These are phyloP conservation scores for Suaeda aralocaspica DNA, from an alignment of 148 eudicot genomes.

Conservation along the genomic window DNA sequence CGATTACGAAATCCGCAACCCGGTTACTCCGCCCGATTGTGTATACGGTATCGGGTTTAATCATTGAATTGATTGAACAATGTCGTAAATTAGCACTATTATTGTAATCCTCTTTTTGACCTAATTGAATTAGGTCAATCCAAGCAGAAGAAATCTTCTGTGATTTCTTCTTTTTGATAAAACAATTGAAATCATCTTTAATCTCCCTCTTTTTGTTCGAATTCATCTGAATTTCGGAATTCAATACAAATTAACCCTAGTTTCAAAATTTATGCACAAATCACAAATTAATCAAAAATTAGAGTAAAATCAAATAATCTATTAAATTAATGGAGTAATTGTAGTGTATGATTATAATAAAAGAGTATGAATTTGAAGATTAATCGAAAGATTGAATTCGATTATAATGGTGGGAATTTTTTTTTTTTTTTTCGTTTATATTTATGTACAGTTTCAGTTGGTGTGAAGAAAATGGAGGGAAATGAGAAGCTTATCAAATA, in stretches of 20 bases:
- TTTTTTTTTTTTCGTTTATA: too few relatives aligned
- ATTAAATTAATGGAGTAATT: neutral
- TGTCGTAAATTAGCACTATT: conserved; percentile 1
- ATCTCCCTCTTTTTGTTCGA: conserved; percentile 13
- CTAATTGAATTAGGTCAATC: conserved; percentile 31
- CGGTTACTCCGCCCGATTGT: conserved; percentile 55
- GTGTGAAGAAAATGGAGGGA: too few relatives aligned
- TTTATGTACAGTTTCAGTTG: too few relatives aligned
- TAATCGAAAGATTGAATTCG: too few relatives aligned
- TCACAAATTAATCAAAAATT: neutral
- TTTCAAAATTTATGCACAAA: neutral
- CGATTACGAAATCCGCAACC: conserved; percentile 42
- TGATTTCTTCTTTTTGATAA: conserved; percentile 13
- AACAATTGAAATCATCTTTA: conserved; percentile 2
- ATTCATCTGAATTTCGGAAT: neutral
- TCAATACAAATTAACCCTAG: neutral
- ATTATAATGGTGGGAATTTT: too few relatives aligned
- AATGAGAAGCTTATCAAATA: too few relatives aligned
- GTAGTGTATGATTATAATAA: neutral
- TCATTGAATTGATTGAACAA: conserved; percentile 23
- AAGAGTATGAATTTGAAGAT: neutral
- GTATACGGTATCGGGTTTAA: conserved; percentile 40
- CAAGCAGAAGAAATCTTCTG: conserved; percentile 14
- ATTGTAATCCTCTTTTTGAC: neutral
- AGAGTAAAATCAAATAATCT: neutral